Conservation (phyloP, 2,329 filamentous ascomycete genomes). For the Colletotrichum agaves region DNA sequence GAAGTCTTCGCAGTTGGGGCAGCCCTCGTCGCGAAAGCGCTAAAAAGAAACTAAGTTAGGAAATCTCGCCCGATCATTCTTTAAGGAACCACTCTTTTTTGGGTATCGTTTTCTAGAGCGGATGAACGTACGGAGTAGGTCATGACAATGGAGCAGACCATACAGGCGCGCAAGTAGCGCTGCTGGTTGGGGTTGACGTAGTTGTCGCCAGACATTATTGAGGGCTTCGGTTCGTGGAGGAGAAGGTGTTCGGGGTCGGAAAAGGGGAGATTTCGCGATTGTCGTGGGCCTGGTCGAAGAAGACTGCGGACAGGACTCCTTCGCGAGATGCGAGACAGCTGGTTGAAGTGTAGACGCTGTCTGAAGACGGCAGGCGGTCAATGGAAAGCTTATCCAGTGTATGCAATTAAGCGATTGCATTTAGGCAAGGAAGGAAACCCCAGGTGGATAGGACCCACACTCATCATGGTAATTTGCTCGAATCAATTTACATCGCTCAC, state of each 20-base stretch:
- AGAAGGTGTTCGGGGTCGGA: neutral
- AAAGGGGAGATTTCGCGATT: neutral
- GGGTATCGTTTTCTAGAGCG: constrained; percentile 22
- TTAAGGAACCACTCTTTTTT: neutral
- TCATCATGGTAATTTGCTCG: neutral
- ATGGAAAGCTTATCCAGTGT: neutral
- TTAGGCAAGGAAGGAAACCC: too few relatives aligned
- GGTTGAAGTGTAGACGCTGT: neutral
- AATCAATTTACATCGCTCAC: constrained; percentile 29
- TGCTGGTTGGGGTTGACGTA: constrained; percentile 80
- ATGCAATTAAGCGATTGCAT: constrained; percentile 1
- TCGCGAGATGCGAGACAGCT: neutral
- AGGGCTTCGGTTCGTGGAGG: neutral
- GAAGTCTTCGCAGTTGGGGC: constrained; percentile 96
- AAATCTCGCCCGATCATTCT: neutral
- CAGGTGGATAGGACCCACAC: neutral
- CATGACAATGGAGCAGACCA: constrained; percentile 97
- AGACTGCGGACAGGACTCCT: neutral
- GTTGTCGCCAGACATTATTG: constrained; percentile 59
- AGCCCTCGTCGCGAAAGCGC: constrained; percentile 89
- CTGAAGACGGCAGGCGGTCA: neutral
- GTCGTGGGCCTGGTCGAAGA: neutral
- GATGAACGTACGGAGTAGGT: constrained; percentile 71
- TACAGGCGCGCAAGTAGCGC: constrained; percentile 93
- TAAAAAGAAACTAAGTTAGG: constrained; percentile 47